Percentiles rank a stretch among this genome's conserved stretches.
Evolutionary conservation across 306 rosid genomes (phyloP).

Genomic region (Aeschynomene evenia): DNA sequence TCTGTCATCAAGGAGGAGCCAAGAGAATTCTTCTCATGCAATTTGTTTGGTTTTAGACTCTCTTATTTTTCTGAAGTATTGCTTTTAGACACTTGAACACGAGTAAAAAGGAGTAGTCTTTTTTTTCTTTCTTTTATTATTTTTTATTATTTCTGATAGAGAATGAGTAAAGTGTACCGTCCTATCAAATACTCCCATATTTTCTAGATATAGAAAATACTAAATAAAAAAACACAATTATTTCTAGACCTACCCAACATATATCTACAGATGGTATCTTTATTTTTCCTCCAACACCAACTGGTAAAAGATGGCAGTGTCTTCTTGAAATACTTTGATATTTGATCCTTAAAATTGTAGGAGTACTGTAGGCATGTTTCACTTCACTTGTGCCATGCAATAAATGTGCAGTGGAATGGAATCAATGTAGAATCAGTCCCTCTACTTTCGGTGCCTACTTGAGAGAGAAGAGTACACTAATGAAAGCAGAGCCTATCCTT

Average conservation of each 20-base stretch:
- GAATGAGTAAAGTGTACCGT: neutral
- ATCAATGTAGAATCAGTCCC: neutral
- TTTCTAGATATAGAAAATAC: neutral
- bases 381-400: neutral
- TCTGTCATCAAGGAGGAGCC: neutral
- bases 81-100: neutral
- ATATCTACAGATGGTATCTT: neutral
- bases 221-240: neutral
- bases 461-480: neutral
- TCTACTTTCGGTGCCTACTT: no score
- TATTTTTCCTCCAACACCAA: neutral
- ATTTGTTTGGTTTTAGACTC: slow-evolving; percentile 1
- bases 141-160: no score
- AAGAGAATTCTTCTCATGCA: neutral
- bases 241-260: neutral
- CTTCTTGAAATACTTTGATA: neutral
- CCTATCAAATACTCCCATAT: neutral
- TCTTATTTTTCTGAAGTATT: no score
- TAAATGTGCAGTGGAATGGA: neutral
- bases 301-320: neutral
- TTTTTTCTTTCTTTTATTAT: no score
- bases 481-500: neutral
- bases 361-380: no score
- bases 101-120: neutral
- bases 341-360: no score